A percentile compares a stretch with the other conserved stretches of the same genome.
Conservation (phyloP, 306 rosid species). For the Dicorynia guianensis region DNA sequence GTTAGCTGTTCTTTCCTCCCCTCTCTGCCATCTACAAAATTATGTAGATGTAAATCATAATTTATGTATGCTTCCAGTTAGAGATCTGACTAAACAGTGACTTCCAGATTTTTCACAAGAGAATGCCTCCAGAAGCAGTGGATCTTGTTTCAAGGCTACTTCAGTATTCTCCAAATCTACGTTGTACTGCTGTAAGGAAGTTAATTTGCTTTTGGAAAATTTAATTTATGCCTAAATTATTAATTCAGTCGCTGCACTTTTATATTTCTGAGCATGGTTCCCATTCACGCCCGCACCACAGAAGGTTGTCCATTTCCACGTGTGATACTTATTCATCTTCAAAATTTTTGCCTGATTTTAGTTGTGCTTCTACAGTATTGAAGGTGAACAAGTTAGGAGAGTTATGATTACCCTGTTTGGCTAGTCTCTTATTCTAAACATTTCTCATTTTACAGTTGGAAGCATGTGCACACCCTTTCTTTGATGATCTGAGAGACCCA, state of each 20-base stretch:
- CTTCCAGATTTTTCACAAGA: conserved; percentile 79
- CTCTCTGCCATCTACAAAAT: neutral
- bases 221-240: neutral
- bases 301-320: conserved; percentile 1
- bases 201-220: conserved; percentile 2
- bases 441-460: conserved; percentile 66
- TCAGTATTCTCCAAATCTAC: conserved; percentile 91
- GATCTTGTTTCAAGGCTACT: conserved; percentile 94
- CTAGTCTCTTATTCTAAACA: conserved; percentile 23
- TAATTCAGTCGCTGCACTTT: neutral
- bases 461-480: conserved; percentile 93
- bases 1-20: conserved; percentile 46
- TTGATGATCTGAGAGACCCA: conserved; percentile 78
- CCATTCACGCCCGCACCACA: neutral
- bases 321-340: neutral
- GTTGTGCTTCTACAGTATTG: neutral
- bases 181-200: conserved; percentile 86
- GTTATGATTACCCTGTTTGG: neutral
- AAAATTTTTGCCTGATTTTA: neutral
- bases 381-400: neutral
- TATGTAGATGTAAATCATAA: neutral
- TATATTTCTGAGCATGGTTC: neutral
- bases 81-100: conserved; percentile 35
- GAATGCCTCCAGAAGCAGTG: conserved; percentile 88
- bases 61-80: conserved; percentile 10